A percentile compares a stretch with the other conserved stretches of the same genome.
Conservation (phyloP, 306 rosid species). For the Vigna reflexopilosa region DNA sequence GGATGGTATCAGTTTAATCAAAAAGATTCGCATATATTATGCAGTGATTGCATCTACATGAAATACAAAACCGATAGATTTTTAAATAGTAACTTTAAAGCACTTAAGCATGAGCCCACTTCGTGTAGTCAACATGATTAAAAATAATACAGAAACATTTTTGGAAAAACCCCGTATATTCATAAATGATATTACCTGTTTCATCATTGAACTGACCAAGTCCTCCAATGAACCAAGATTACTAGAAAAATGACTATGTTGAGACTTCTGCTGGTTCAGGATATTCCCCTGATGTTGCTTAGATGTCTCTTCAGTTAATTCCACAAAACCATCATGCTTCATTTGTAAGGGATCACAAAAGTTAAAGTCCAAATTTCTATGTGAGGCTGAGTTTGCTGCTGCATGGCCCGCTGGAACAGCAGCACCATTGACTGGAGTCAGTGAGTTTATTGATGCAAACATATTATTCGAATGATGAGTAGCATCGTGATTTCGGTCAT, state of each 20-base stretch:
- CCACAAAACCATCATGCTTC: conserved; percentile 57
- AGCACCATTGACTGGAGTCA: conserved; percentile 57
- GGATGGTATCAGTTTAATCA: background rate
- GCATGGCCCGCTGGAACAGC: conserved; percentile 54
- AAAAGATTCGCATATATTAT: conserved; percentile 9
- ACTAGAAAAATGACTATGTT: conserved; percentile 50
- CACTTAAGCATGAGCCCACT: conserved; percentile 16
- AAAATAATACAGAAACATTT: conserved; percentile 25
- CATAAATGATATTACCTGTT: conserved; percentile 66
- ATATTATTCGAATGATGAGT: conserved; percentile 55
- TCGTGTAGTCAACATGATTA: conserved; percentile 6
- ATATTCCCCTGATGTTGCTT: conserved; percentile 55
- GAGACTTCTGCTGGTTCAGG: conserved; percentile 65
- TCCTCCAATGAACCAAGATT: conserved; percentile 85
- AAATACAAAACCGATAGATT: conserved; percentile 5
- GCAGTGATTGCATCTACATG: background rate
- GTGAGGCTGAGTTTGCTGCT: conserved; percentile 47
- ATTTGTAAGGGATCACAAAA: conserved; percentile 54
- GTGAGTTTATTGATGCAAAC: conserved; percentile 58
- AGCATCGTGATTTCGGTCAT: conserved; percentile 60
- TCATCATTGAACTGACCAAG: conserved; percentile 71
- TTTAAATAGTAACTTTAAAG: conserved; percentile 30
- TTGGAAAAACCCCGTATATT: conserved; percentile 5
- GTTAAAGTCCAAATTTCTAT: conserved; percentile 54
- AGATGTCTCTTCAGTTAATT: conserved; percentile 48